Evolutionary conservation across 108 stramenopile genomes (phyloP).

Genomic region (Chaetoceros muelleri): DNA sequence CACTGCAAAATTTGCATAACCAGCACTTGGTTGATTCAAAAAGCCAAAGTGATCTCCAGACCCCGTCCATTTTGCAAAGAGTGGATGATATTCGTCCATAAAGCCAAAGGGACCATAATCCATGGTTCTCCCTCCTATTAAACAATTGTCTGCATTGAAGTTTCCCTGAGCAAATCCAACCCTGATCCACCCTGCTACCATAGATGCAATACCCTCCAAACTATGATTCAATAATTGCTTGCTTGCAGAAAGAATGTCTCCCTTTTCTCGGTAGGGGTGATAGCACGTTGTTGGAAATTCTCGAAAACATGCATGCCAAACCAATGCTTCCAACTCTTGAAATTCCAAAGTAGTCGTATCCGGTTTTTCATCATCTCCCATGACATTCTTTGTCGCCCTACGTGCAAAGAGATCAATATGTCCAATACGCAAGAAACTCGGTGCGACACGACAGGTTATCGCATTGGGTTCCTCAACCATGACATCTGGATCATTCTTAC

Average conservation of each 20-base stretch:
- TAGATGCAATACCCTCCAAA: slow-evolving; percentile 40
- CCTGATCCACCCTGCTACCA: slow-evolving; percentile 82
- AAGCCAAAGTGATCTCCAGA: slow-evolving; percentile 83
- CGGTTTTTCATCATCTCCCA: slow-evolving; percentile 6
- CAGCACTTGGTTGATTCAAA: slow-evolving; percentile 78
- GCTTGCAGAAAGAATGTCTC: slow-evolving; percentile 43
- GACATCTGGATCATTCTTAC: slow-evolving; percentile 66
- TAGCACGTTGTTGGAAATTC: slow-evolving; percentile 57
- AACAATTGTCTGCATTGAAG: slow-evolving; percentile 91
- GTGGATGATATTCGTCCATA: slow-evolving; percentile 75
- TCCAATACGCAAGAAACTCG: slow-evolving; percentile 72
- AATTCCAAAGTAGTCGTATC: slow-evolving; percentile 35
- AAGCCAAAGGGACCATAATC: slow-evolving; percentile 96
- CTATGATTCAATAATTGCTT: slow-evolving; percentile 35
- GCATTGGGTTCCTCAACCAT: slow-evolving; percentile 74
- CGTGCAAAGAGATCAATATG: slow-evolving; percentile 81
- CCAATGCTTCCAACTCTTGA: slow-evolving; percentile 55
- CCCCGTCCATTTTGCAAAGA: slow-evolving; percentile 80
- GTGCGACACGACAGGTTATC: slow-evolving; percentile 74
- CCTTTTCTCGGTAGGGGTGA: slow-evolving; percentile 31
- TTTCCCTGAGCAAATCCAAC: slow-evolving; percentile 95
- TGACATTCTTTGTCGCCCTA: slow-evolving; percentile 1
- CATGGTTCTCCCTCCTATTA: slow-evolving; percentile 80
- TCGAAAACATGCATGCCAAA: slow-evolving; percentile 79
- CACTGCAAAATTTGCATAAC: slow-evolving; percentile 68